Conservation (phyloP, 805 yeast genomes). For the Spencermartinsiella europaea region DNA sequence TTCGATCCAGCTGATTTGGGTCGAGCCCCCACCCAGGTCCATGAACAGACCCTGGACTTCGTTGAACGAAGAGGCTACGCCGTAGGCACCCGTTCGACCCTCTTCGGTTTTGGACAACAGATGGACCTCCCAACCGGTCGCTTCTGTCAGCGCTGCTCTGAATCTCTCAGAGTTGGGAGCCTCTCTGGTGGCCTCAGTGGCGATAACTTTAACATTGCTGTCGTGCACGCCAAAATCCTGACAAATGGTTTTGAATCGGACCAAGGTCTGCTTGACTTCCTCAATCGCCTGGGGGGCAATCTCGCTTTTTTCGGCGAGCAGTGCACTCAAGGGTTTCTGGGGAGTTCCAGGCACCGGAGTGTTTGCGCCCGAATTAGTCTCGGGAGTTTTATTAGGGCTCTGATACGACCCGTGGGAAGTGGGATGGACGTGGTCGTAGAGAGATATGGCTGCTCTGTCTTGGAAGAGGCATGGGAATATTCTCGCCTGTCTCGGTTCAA, state of each 20-base stretch:
- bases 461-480: constrained; percentile 75
- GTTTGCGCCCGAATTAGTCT: background rate
- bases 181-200: constrained; percentile 70
- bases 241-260: constrained; percentile 63
- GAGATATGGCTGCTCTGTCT: constrained; percentile 64
- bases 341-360: background rate
- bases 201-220: constrained; percentile 56
- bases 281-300: constrained; percentile 43
- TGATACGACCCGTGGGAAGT: constrained; percentile 14
- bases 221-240: constrained; percentile 65
- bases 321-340: background rate
- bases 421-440: constrained; percentile 51
- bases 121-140: constrained; percentile 63
- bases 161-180: constrained; percentile 61
- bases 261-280: constrained; percentile 59
- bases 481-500: constrained; percentile 64
- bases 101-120: constrained; percentile 59
- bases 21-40: constrained; percentile 70
- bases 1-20: constrained; percentile 66
- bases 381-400: background rate
- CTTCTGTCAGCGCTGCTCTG: constrained; percentile 48
- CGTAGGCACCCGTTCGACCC: constrained; percentile 62
- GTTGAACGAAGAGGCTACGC: constrained; percentile 69
- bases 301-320: constrained; percentile 19
- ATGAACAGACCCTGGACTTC: constrained; percentile 61